Conservation (phyloP, 139 green algal genomes). For the Bryopsis sp. region DNA sequence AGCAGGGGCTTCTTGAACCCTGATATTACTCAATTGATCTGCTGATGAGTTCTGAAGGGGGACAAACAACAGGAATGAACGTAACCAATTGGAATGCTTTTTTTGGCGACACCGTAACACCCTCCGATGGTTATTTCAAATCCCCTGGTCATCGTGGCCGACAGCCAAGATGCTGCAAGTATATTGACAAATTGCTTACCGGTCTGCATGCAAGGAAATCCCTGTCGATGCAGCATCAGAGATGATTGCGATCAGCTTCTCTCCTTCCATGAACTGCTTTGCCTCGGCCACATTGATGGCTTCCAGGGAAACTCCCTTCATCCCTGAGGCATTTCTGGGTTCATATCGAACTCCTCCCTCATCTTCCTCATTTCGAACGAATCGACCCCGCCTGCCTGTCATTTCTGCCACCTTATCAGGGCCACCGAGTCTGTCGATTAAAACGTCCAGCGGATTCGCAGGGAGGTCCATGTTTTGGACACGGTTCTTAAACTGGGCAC, state of each 20-base stretch:
- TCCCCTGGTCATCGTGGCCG: no score
- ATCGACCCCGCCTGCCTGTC: conserved; percentile 45
- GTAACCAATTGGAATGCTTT: no score
- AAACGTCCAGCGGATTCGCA: conserved; percentile 44
- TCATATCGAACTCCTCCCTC: not conserved
- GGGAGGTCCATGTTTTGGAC: conserved; percentile 29
- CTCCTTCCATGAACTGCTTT: conserved; percentile 51
- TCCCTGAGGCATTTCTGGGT: no score
- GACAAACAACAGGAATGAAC: not conserved
- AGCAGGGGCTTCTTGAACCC: no score
- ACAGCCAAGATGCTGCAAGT: no score
- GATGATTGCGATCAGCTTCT: conserved; percentile 65
- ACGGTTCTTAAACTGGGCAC: not conserved
- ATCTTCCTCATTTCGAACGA: conserved; percentile 16
- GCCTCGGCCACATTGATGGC: conserved; percentile 65
- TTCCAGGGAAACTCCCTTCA: conserved; percentile 26
- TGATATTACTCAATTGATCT: no score
- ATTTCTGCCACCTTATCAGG: conserved; percentile 52
- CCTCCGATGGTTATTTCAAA: no score
- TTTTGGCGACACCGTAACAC: no score
- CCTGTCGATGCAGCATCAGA: conserved; percentile 63
- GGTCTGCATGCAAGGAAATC: conserved; percentile 73
- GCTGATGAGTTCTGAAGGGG: not conserved
- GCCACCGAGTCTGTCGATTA: conserved; percentile 53
- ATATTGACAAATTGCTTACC: no score